Evolutionary conservation across 768 basidiomycete genomes (phyloP).

Genomic region (Pisolithus marmoratus): DNA sequence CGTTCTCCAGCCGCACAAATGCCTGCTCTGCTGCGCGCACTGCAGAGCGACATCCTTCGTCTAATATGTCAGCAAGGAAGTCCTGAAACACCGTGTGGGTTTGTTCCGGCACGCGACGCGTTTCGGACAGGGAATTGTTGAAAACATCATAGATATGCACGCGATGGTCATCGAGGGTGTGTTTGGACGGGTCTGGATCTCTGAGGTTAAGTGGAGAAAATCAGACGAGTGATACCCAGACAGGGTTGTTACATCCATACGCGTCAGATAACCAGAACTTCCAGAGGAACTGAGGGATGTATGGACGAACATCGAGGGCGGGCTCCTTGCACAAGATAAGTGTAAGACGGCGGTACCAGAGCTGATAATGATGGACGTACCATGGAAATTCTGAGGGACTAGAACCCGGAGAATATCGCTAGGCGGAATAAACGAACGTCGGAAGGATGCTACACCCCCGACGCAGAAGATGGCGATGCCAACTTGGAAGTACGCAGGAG

Average conservation of each 20-base stretch:
- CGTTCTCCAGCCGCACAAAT: conserved; percentile 38
- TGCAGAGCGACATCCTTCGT: conserved; percentile 31
- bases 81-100: conserved; percentile 39
- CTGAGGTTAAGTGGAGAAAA: conserved; percentile 5
- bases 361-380: too few species aligned
- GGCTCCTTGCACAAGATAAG: conserved; percentile 2
- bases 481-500: too few species aligned
- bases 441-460: too few species aligned
- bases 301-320: conserved; percentile 24
- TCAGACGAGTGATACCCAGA: neutral
- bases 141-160: conserved; percentile 51
- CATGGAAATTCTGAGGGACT: too few species aligned
- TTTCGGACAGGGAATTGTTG: conserved; percentile 44
- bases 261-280: conserved; percentile 43
- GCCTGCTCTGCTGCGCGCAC: conserved; percentile 39
- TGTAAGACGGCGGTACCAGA: too few species aligned
- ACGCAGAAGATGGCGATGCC: too few species aligned
- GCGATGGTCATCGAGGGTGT: conserved; percentile 31
- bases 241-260: conserved; percentile 14
- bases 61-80: conserved; percentile 28
- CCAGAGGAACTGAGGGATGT: conserved; percentile 44
- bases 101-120: conserved; percentile 32
- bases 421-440: too few species aligned
- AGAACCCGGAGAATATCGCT: too few species aligned
- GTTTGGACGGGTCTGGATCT: conserved; percentile 23